A percentile compares a stretch with the other conserved stretches of the same genome.
Conservation (phyloP, 2,329 filamentous ascomycete species). For the Colletotrichum truncatum region DNA sequence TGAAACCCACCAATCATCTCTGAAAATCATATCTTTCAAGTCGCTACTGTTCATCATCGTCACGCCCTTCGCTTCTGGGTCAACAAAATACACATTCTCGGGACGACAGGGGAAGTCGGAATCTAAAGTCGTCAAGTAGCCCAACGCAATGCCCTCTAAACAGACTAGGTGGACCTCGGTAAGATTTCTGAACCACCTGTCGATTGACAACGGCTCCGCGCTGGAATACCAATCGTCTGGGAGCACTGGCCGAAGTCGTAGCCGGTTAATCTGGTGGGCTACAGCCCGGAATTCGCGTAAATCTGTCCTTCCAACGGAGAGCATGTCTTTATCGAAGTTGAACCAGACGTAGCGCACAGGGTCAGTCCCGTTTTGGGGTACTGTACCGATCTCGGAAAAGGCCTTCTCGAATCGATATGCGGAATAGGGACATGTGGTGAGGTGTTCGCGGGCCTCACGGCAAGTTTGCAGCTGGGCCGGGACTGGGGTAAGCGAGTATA, state of each 20-base stretch:
- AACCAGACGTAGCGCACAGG: slow-evolving; percentile 5
- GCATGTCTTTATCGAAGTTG: slow-evolving; percentile 1
- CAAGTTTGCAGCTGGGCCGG: neutral
- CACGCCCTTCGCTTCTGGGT: neutral
- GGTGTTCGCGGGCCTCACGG: neutral
- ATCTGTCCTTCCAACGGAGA: neutral
- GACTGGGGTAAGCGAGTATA: neutral
- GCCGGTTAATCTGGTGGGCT: neutral
- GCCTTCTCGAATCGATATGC: neutral
- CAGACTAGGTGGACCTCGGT: neutral
- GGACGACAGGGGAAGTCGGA: neutral
- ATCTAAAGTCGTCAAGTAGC: neutral
- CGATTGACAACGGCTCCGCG: neutral
- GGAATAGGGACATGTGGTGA: neutral
- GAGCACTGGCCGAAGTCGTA: neutral
- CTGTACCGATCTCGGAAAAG: neutral
- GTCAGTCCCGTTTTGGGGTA: neutral
- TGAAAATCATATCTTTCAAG: neutral
- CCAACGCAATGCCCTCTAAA: neutral
- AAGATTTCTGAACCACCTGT: neutral
- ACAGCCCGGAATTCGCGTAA: neutral
- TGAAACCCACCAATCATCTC: too few relatives aligned
- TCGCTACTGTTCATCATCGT: neutral
- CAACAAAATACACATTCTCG: neutral
- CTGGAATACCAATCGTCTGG: neutral